phyloP scores from a whole-genome alignment of 371 early-diverging fungal species.

The Mucor mucedo region DNA sequence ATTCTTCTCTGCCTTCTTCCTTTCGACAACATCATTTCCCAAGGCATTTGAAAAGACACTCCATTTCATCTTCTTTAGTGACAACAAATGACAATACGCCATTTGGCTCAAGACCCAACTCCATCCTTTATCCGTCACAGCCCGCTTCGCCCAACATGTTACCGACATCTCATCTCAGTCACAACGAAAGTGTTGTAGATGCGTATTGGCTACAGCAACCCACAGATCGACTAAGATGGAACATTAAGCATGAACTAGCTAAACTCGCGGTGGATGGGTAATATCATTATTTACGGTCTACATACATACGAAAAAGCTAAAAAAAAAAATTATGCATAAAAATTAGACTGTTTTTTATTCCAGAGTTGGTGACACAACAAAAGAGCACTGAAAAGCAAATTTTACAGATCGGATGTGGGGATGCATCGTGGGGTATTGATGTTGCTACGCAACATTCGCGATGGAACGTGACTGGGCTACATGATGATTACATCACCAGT shows the following conservation, averaged over 20 bases:
- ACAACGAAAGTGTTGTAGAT: constrained; percentile 29
- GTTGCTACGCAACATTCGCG: constrained; percentile 37
- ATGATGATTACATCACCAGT: constrained; percentile 15
- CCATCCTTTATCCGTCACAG: constrained; percentile 33
- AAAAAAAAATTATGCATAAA: not conserved
- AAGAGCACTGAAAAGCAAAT: constrained; percentile 35
- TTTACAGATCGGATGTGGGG: constrained; percentile 49
- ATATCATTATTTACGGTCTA: not conserved
- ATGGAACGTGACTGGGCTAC: constrained; percentile 46
- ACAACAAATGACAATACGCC: constrained; percentile 23
- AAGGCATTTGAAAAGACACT: constrained; percentile 30
- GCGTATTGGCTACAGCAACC: constrained; percentile 22
- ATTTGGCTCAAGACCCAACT: constrained; percentile 33
- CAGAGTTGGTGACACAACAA: constrained; percentile 30
- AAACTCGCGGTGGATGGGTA: constrained; percentile 51
- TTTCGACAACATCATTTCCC: constrained; percentile 15
- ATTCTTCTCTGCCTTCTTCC: constrained; percentile 10
- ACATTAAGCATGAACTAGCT: constrained; percentile 42
- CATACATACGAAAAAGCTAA: constrained; percentile 9
- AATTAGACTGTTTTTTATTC: constrained; percentile 38
- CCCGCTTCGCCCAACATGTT: constrained; percentile 38
- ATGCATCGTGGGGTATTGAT: constrained; percentile 45
- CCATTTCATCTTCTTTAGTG: constrained; percentile 30
- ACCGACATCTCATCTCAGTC: not conserved
- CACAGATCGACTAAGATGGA: constrained; percentile 33